These are phyloP conservation scores for Trichophyton benhamiae DNA, from an alignment of 2,329 filamentous ascomycete genomes.

Conservation along the genomic window DNA sequence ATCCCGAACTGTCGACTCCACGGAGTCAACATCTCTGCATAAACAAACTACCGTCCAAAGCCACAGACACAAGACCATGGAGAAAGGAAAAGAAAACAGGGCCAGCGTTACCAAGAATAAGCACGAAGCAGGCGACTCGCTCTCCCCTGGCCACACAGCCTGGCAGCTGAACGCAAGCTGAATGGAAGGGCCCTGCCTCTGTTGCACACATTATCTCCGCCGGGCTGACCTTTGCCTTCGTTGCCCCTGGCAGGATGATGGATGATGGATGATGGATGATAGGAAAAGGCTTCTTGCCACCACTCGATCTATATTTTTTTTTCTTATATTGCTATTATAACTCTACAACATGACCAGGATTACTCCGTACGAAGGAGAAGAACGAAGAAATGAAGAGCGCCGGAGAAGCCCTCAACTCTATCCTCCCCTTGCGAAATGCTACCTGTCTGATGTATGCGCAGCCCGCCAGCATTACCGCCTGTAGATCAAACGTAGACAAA, in stretches of 20 bases:
- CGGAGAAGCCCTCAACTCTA: not conserved
- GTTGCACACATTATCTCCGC: constrained; percentile 3
- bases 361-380: not conserved
- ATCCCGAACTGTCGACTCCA: no score
- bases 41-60: no score
- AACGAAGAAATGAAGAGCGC: not conserved
- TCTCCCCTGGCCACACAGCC: not conserved
- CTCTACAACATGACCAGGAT: not conserved
- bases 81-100: not conserved
- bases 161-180: not conserved
- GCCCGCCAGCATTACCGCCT: not conserved
- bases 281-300: not conserved
- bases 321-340: not conserved
- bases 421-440: not conserved
- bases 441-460: not conserved
- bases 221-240: not conserved
- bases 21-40: no score
- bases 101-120: not conserved
- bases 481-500: not conserved
- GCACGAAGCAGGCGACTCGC: not conserved
- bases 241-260: not conserved
- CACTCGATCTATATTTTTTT: not conserved
- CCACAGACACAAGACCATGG: not conserved
- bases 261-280: not conserved
- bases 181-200: not conserved